phyloP scores from a whole-genome alignment of 2,329 filamentous ascomycete species.

The Bipolaris sorokiniana region DNA sequence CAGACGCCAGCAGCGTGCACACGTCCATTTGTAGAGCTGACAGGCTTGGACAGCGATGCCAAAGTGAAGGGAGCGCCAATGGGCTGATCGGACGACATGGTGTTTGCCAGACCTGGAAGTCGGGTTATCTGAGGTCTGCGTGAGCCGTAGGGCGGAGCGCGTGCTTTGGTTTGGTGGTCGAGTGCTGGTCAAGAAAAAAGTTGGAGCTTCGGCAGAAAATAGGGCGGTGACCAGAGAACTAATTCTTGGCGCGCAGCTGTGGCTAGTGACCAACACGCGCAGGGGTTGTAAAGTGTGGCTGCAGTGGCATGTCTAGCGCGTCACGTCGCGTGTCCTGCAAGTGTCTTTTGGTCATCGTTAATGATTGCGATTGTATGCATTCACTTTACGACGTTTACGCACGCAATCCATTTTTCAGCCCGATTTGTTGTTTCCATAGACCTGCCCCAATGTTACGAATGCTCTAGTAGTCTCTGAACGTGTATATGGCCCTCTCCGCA shows the following conservation, averaged over 20 bases:
- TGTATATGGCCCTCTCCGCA: slow-evolving; percentile 47
- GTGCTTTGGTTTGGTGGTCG: slow-evolving; percentile 18
- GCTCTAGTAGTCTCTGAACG: slow-evolving; percentile 20
- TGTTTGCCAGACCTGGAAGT: slow-evolving; percentile 35
- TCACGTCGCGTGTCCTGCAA: slow-evolving; percentile 17
- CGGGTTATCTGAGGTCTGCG: slow-evolving; percentile 26
- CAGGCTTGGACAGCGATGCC: slow-evolving; percentile 53
- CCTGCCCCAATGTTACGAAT: slow-evolving; percentile 13
- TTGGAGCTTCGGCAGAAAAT: slow-evolving; percentile 30
- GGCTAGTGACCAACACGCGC: slow-evolving; percentile 2
- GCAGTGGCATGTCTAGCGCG: slow-evolving; percentile 16
- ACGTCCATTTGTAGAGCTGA: slow-evolving; percentile 49
- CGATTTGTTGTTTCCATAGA: not conserved
- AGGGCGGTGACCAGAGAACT: slow-evolving; percentile 18
- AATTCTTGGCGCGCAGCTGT: slow-evolving; percentile 23
- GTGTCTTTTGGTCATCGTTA: slow-evolving; percentile 10
- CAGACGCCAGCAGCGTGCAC: slow-evolving; percentile 56
- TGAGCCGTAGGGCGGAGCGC: slow-evolving; percentile 27
- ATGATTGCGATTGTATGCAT: slow-evolving; percentile 3
- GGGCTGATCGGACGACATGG: slow-evolving; percentile 46
- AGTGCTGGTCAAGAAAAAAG: slow-evolving; percentile 31
- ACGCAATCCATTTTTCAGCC: slow-evolving; percentile 1
- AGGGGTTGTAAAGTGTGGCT: slow-evolving; percentile 9
- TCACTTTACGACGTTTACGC: slow-evolving; percentile 6
- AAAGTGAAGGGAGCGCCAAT: slow-evolving; percentile 51